These are phyloP conservation scores for Geotrichum europaeum DNA, from an alignment of 1,139 yeast genomes.

Conservation along the genomic window DNA sequence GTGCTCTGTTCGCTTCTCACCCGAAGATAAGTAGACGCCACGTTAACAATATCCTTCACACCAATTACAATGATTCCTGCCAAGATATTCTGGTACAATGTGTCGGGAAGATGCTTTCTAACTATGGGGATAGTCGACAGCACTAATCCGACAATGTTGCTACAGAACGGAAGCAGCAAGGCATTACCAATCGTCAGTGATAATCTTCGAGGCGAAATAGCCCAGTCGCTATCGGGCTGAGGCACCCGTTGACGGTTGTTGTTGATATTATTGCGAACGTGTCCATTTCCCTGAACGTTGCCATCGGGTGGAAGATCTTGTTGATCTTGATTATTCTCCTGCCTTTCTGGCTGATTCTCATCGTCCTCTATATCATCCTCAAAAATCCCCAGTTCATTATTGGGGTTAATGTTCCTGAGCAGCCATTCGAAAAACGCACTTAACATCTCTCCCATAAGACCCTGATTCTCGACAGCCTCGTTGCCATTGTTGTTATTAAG, in stretches of 20 bases:
- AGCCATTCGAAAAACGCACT: not conserved
- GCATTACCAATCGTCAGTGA: constrained; percentile 25
- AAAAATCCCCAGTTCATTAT: not conserved
- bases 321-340: not conserved
- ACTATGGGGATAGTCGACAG: constrained; percentile 22
- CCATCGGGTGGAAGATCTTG: not conserved
- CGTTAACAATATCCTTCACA: constrained; percentile 38
- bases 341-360: not conserved
- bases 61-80: constrained; percentile 41
- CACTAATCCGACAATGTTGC: constrained; percentile 23
- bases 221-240: constrained; percentile 27
- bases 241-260: not conserved
- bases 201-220: constrained; percentile 25
- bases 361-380: not conserved
- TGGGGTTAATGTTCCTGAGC: not conserved
- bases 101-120: constrained; percentile 24
- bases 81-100: constrained; percentile 41
- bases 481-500: not conserved
- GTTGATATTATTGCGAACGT: not conserved
- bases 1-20: constrained; percentile 25
- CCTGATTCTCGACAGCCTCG: constrained; percentile 1
- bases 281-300: not conserved
- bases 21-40: constrained; percentile 27
- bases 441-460: constrained; percentile 1
- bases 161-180: constrained; percentile 30